Evolutionary conservation across 768 basidiomycete species (phyloP).

Genomic region (Kwoniella heveanensis): DNA sequence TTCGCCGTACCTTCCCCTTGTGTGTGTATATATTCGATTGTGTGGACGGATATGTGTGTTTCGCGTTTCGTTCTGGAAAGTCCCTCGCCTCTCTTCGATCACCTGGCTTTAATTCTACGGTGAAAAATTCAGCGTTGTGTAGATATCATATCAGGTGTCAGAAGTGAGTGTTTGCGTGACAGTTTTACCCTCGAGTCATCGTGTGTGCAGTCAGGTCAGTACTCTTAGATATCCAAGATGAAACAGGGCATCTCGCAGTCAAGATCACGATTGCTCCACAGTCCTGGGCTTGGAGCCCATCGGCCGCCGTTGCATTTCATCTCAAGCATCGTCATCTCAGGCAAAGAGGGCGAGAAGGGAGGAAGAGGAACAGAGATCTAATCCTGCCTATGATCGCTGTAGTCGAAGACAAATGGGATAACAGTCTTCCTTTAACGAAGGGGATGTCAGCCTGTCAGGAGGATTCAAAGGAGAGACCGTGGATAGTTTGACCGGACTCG

Average conservation of each 20-base stretch:
- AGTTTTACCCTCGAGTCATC: too few species aligned
- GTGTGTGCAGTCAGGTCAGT: too few species aligned
- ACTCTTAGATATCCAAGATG: background rate
- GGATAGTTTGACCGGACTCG: too few species aligned
- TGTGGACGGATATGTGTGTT: background rate
- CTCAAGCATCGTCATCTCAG: too few species aligned
- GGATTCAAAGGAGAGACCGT: background rate
- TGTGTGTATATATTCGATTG: background rate
- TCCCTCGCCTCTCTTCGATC: too few species aligned
- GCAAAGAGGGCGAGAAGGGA: too few species aligned
- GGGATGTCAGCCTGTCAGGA: background rate
- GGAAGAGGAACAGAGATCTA: background rate
- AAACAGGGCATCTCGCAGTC: background rate
- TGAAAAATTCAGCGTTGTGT: too few species aligned
- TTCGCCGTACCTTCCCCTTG: slow-evolving; percentile 1
- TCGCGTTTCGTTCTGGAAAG: background rate
- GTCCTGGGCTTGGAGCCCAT: too few species aligned
- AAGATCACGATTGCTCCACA: background rate
- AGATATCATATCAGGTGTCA: too few species aligned
- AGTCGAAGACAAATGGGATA: background rate
- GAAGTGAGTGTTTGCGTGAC: too few species aligned
- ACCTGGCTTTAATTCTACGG: background rate
- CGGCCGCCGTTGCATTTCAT: background rate
- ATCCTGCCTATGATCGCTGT: background rate
- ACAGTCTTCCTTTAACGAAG: background rate